Evolutionary conservation across 208 protist species (phyloP).

Genomic region (Crithidia expoeki): DNA sequence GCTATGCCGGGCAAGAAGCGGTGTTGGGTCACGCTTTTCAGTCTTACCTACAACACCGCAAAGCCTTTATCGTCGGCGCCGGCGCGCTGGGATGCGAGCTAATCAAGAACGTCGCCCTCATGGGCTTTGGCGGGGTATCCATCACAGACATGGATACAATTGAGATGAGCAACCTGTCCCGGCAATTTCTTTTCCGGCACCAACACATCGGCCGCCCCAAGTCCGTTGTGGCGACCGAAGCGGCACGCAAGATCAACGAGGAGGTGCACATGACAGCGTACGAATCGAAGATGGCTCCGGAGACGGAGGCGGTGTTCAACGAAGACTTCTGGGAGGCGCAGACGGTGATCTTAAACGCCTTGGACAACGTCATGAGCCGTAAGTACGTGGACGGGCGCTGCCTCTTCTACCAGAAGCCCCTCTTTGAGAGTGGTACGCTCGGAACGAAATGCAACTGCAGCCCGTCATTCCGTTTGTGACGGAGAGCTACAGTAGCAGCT

Average conservation of each 20-base stretch:
- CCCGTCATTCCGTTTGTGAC: slow-evolving; percentile 97
- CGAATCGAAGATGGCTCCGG: slow-evolving; percentile 92
- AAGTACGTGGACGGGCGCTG: slow-evolving; percentile 97
- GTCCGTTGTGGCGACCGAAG: slow-evolving; percentile 92
- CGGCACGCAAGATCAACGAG: slow-evolving; percentile 95
- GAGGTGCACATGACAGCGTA: slow-evolving; percentile 79
- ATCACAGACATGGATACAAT: slow-evolving; percentile 99
- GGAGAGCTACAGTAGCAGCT: slow-evolving; percentile 97
- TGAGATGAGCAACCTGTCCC: slow-evolving; percentile 99
- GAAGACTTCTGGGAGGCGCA: slow-evolving; percentile 97
- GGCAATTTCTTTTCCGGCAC: slow-evolving; percentile 99
- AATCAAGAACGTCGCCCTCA: slow-evolving; percentile 98
- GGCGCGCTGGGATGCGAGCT: slow-evolving; percentile 99
- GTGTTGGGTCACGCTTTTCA: slow-evolving; percentile 95
- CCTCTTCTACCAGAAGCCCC: slow-evolving; percentile 95
- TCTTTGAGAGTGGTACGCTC: slow-evolving; percentile 99
- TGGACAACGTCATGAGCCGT: slow-evolving; percentile 99
- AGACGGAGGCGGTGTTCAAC: slow-evolving; percentile 97
- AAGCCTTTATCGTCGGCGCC: slow-evolving; percentile 96
- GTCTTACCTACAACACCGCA: slow-evolving; percentile 76
- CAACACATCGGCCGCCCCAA: slow-evolving; percentile 97
- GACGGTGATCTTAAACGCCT: slow-evolving; percentile 96
- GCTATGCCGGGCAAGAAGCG: slow-evolving; percentile 96
- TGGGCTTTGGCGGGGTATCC: slow-evolving; percentile 94
- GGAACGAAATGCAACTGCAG: slow-evolving; percentile 99